Percentiles rank a stretch among this genome's conserved stretches.
These are phyloP conservation scores for Lactifluus volemus DNA, from an alignment of 768 basidiomycete genomes.

Conservation along the genomic window DNA sequence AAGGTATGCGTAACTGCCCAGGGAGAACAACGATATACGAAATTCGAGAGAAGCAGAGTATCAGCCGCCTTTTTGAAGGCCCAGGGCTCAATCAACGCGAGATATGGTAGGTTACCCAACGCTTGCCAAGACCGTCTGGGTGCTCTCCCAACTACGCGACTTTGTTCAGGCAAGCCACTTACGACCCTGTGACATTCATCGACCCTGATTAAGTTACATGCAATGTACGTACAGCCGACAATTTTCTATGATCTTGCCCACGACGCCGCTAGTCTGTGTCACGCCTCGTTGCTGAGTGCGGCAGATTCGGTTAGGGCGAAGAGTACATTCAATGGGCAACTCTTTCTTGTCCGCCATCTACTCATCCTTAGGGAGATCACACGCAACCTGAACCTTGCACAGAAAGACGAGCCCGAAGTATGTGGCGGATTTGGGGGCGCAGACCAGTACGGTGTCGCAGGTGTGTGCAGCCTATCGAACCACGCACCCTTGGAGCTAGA, in stretches of 20 bases:
- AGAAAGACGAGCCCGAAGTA: constrained; percentile 34
- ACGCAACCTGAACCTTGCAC: constrained; percentile 58
- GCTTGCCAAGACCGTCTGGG: constrained; percentile 28
- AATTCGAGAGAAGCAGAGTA: constrained; percentile 35
- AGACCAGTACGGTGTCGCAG: constrained; percentile 49
- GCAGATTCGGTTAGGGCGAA: constrained; percentile 39
- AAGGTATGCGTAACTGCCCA: constrained; percentile 32
- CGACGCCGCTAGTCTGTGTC: constrained; percentile 79
- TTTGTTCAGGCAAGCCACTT: background rate
- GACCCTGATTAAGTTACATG: background rate
- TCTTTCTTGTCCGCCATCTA: constrained; percentile 39
- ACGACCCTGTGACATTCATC: background rate
- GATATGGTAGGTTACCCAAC: constrained; percentile 95
- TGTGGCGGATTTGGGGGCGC: constrained; percentile 21
- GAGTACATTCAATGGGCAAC: constrained; percentile 53
- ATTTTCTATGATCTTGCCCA: constrained; percentile 41
- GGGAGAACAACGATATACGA: constrained; percentile 37
- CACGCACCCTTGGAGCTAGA: background rate
- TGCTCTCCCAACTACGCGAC: constrained; percentile 36
- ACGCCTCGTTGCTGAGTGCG: constrained; percentile 47
- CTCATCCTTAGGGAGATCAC: constrained; percentile 88
- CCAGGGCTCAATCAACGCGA: constrained; percentile 58
- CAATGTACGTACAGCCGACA: constrained; percentile 48
- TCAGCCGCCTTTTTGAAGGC: too few species aligned
- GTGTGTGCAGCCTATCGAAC: constrained; percentile 28